Percentiles rank a stretch among this genome's conserved stretches.
Evolutionary conservation across 352 stramenopile species (phyloP).

Genomic region (Nothophytophthora sp.): DNA sequence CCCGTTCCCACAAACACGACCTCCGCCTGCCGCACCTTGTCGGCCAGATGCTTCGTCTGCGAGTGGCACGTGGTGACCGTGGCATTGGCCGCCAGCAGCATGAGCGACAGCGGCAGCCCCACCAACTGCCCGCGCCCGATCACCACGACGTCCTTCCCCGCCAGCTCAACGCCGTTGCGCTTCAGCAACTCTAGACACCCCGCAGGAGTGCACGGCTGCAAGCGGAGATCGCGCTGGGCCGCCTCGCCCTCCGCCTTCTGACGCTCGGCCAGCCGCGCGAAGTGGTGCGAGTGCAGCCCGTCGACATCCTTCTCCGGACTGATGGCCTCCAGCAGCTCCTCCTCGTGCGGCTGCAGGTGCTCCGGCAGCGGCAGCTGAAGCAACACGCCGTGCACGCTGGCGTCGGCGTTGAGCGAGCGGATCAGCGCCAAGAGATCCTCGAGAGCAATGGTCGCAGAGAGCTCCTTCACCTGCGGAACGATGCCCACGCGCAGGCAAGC

Average conservation of each 20-base stretch:
- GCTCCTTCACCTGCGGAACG: slow-evolving; percentile 72
- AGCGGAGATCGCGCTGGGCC: slow-evolving; percentile 51
- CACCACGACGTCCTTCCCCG: slow-evolving; percentile 96
- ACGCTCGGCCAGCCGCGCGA: slow-evolving; percentile 84
- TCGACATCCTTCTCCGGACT: slow-evolving; percentile 97
- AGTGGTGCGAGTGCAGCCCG: slow-evolving; percentile 98
- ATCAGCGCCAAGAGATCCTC: slow-evolving; percentile 72
- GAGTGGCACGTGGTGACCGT: slow-evolving; percentile 98
- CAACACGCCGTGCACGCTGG: slow-evolving; percentile 94
- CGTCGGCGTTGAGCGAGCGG: slow-evolving; percentile 81
- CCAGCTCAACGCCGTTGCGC: slow-evolving; percentile 86
- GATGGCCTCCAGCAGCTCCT: slow-evolving; percentile 92
- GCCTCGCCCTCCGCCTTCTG: slow-evolving; percentile 4
- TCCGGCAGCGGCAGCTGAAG: slow-evolving; percentile 89
- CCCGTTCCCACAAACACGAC: slow-evolving; percentile 97
- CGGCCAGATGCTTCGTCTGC: slow-evolving; percentile 72
- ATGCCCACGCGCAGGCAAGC: slow-evolving; percentile 95
- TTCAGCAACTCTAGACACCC: slow-evolving; percentile 68
- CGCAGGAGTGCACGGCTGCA: slow-evolving; percentile 92
- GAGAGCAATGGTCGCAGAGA: slow-evolving; percentile 42
- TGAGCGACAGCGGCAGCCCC: slow-evolving; percentile 94
- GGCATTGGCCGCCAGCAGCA: slow-evolving; percentile 95
- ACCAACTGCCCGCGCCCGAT: slow-evolving; percentile 98
- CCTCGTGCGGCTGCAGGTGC: slow-evolving; percentile 76
- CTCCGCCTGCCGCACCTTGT: slow-evolving; percentile 87